Evolutionary conservation across 768 basidiomycete genomes (phyloP).

Genomic region (Pluteus cervinus): DNA sequence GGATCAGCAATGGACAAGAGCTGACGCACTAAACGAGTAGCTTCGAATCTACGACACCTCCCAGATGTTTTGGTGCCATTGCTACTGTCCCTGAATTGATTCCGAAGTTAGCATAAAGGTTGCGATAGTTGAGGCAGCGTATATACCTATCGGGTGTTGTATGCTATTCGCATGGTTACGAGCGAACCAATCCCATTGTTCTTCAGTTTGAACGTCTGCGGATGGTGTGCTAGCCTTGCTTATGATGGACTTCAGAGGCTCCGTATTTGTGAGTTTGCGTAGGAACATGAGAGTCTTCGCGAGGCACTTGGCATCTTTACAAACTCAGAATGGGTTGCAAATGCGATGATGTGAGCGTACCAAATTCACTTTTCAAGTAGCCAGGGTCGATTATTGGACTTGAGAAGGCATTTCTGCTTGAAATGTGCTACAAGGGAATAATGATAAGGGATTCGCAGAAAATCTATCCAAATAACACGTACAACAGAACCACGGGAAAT

Average conservation of each 20-base stretch:
- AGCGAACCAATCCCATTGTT: background rate
- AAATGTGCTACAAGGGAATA: background rate
- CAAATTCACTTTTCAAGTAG: background rate
- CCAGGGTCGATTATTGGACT: background rate
- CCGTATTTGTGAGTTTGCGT: background rate
- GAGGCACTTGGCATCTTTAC: background rate
- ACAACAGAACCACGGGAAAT: background rate
- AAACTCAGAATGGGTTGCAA: too few relatives aligned
- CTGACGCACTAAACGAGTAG: constrained; percentile 4
- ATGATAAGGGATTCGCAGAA: background rate
- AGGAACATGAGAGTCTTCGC: background rate
- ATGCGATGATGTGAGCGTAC: background rate
- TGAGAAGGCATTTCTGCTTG: background rate
- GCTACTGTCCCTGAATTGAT: background rate
- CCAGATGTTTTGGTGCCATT: background rate
- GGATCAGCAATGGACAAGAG: background rate
- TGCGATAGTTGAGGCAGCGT: background rate
- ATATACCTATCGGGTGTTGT: background rate
- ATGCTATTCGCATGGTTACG: background rate
- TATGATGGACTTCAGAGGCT: background rate
- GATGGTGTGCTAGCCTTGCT: background rate
- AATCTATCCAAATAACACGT: background rate
- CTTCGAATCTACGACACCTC: background rate
- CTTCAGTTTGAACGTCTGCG: background rate
- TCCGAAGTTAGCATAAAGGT: too few relatives aligned